Conservation (phyloP, 306 rosid species). For the Carpinus viminea region DNA sequence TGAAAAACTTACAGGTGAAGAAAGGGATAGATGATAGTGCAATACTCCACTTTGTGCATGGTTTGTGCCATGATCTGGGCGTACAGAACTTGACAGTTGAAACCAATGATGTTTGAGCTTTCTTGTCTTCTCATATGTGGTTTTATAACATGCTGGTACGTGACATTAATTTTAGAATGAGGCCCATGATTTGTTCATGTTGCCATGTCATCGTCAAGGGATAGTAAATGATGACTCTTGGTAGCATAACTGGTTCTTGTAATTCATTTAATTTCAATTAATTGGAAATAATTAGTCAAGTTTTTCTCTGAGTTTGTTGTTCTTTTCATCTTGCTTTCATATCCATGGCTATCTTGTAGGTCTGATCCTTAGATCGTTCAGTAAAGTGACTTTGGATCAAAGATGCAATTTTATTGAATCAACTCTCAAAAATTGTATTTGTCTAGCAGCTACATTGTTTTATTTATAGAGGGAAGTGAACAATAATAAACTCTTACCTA, state of each 20-base stretch:
- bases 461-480: too few relatives aligned
- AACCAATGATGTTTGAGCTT: conserved; percentile 50
- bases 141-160: background rate
- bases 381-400: background rate
- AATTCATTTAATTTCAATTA: background rate
- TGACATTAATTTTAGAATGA: background rate
- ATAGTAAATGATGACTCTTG: background rate
- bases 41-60: conserved; percentile 75
- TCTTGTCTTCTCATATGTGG: conserved; percentile 14
- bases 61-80: conserved; percentile 86
- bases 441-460: too few relatives aligned
- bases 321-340: background rate
- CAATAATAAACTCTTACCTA: too few relatives aligned
- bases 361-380: background rate
- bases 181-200: background rate
- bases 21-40: conserved; percentile 67
- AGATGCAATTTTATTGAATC: too few relatives aligned
- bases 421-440: too few relatives aligned
- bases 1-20: conserved; percentile 54
- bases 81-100: conserved; percentile 85
- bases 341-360: background rate
- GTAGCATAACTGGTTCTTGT: background rate
- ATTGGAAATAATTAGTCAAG: background rate
- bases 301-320: background rate
- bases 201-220: background rate